Evolutionary conservation across 2,329 filamentous ascomycete species (phyloP).

Genomic region (Colletotrichum sp.): DNA sequence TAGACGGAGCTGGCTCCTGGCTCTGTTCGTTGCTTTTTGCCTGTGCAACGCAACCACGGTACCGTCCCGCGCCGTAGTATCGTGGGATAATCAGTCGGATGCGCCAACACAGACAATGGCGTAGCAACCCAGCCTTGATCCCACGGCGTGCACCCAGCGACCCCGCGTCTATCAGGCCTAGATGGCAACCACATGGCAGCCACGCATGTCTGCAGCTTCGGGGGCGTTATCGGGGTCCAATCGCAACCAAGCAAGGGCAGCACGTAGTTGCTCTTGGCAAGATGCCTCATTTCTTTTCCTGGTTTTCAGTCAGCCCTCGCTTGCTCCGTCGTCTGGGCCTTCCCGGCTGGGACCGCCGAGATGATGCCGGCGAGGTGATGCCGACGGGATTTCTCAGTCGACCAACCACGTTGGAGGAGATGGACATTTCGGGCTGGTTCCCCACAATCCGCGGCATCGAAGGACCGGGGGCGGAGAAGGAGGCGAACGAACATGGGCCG

Average conservation of each 20-base stretch:
- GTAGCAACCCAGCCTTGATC: not conserved
- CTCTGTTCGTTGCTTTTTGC: not conserved
- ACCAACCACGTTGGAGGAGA: not conserved
- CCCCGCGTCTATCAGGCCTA: not conserved
- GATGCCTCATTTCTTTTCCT: not conserved
- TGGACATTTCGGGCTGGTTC: constrained; percentile 3
- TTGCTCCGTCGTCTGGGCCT: not conserved
- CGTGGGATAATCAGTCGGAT: not conserved
- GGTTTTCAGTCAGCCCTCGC: not conserved
- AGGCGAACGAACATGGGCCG: not conserved
- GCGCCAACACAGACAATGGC: not conserved
- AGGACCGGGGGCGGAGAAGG: not conserved
- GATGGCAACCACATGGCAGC: not conserved
- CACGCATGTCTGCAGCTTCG: not conserved
- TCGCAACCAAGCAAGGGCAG: not conserved
- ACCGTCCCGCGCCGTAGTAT: not conserved
- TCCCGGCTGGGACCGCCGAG: not conserved
- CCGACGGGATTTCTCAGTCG: not conserved
- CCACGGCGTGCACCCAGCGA: not conserved
- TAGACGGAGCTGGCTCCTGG: not conserved
- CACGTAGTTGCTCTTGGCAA: not conserved
- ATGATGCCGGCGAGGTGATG: not conserved
- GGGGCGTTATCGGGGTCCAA: not conserved
- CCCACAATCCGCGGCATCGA: not conserved
- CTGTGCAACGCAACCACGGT: not conserved